Evolutionary conservation across 2,329 filamentous ascomycete species (phyloP).

Genomic region (Venturia carpophila): DNA sequence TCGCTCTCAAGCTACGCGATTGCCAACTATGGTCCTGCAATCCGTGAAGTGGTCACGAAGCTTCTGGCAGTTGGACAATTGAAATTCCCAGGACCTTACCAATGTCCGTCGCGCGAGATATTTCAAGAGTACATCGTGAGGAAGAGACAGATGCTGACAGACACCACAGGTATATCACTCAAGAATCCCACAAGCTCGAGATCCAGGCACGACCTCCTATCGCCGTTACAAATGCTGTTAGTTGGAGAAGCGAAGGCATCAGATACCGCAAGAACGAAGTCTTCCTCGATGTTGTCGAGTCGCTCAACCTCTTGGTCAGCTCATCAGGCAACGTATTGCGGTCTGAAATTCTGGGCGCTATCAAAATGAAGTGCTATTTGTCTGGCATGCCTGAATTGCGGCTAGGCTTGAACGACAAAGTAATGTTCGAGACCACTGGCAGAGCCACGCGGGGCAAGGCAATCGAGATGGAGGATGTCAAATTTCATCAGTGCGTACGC

Average conservation of each 20-base stretch:
- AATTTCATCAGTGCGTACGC: conserved; percentile 97
- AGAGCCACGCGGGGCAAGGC: conserved; percentile 90
- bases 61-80: not conserved
- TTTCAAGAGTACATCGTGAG: not conserved
- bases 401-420: conserved; percentile 94
- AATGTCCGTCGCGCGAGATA: not conserved
- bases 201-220: conserved; percentile 93
- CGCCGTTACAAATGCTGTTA: conserved; percentile 95
- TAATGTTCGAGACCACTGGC: conserved; percentile 98
- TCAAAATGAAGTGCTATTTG: conserved; percentile 99
- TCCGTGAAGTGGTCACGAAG: not conserved
- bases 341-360: conserved; percentile 89
- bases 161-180: conserved; percentile 70
- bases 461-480: conserved; percentile 99
- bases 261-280: conserved; percentile 99
- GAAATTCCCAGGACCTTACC: not conserved
- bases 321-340: conserved; percentile 90
- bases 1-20: not conserved
- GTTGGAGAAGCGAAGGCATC: conserved; percentile 96
- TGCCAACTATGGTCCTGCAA: conserved; percentile 14
- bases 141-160: not conserved
- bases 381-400: conserved; percentile 97
- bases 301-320: conserved; percentile 88
- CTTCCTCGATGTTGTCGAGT: conserved; percentile 95
- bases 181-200: conserved; percentile 97